Base-by-base conservation (phyloP, 257 asterid genomes). In the Solanum piurae region DNA sequence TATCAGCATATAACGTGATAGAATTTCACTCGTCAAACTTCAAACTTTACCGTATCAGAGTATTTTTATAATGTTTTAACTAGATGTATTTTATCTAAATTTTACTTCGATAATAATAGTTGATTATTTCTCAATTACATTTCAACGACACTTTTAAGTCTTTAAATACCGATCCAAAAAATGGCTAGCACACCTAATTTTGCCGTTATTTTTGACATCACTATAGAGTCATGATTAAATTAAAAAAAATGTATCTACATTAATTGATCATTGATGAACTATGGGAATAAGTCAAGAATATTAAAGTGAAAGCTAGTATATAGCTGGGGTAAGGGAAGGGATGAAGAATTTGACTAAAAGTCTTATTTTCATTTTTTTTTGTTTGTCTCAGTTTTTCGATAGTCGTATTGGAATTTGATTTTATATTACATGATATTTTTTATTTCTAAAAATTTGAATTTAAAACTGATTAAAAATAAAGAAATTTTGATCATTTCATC, bases 401-500 rank as follows among this genome's bases (percentile, higher is more conserved):
- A 23, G 3, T 21, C 5, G 11, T 60, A 60, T 23, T 23, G 0
- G 1, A 60, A 21, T 60, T 60, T 60, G 0, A 60, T 21, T 23
- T 4, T 23, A 21, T 23, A 60, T 60, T 60, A 60, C 3, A 23
- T 9, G 1, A 4, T 3, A 8, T 8, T 1, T 58, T 58, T 60
- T 0, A 21, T 60, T 21, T 8, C 0, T 4, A 8, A 21, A 60
- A 4, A 21, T 21, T 60, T 60, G 3, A 49, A 14, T 7, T 49
- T 8, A 49, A 49, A 49, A 49, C 21, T 49, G 8, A 5, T 49
- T 21, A 23, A 23, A 1, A 60, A 0, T 23, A 20, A 21, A 58
- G 1, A 0, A 7, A 3, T 20, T 6, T 58, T 4, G 8, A 55
- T 8, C 11, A 55, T 55, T 20, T 1, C 1, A 55, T 18, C 64